Percentiles rank a stretch among this genome's conserved stretches.
Evolutionary conservation across 495 filamentous ascomycete genomes (phyloP).

Genomic region (Podospora didyma): DNA sequence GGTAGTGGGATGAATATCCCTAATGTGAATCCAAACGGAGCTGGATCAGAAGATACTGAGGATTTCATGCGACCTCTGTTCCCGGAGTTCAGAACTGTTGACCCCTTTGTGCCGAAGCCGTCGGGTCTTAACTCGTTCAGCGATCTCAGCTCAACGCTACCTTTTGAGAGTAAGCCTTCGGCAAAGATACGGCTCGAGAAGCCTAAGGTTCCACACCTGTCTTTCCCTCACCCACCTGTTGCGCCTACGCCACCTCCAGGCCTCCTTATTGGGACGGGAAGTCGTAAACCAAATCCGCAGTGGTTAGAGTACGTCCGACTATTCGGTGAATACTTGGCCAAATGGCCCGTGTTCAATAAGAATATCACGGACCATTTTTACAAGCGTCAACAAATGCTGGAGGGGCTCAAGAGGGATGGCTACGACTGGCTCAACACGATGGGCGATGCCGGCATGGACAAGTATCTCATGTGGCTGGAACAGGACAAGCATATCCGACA

Average conservation of each 20-base stretch:
- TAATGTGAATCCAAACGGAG: constrained; percentile 12
- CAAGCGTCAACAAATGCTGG: constrained; percentile 53
- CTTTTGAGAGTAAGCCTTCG: constrained; percentile 65
- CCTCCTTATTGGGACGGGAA: constrained; percentile 19
- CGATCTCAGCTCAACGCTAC: constrained; percentile 64
- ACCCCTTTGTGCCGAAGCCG: constrained; percentile 53
- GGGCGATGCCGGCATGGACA: constrained; percentile 44
- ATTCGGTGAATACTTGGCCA: constrained; percentile 65
- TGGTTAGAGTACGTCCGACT: constrained; percentile 58
- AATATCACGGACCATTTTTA: constrained; percentile 65
- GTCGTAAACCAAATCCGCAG: constrained; percentile 41
- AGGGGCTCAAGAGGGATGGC: constrained; percentile 36
- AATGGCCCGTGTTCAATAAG: constrained; percentile 63
- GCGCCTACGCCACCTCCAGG: constrained; percentile 43
- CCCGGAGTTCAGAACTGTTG: constrained; percentile 60
- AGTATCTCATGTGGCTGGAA: constrained; percentile 58
- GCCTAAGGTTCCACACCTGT: constrained; percentile 35
- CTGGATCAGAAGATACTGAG: constrained; percentile 41
- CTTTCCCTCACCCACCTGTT: constrained; percentile 61
- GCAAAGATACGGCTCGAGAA: constrained; percentile 34
- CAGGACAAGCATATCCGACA: constrained; percentile 60
- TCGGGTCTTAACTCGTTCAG: constrained; percentile 59
- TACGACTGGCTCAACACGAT: constrained; percentile 52
- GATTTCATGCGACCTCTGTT: constrained; percentile 51
- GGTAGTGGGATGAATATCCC: constrained; percentile 12